Conservation (phyloP, 805 yeast genomes). For the Metschnikowia gelsemii region DNA sequence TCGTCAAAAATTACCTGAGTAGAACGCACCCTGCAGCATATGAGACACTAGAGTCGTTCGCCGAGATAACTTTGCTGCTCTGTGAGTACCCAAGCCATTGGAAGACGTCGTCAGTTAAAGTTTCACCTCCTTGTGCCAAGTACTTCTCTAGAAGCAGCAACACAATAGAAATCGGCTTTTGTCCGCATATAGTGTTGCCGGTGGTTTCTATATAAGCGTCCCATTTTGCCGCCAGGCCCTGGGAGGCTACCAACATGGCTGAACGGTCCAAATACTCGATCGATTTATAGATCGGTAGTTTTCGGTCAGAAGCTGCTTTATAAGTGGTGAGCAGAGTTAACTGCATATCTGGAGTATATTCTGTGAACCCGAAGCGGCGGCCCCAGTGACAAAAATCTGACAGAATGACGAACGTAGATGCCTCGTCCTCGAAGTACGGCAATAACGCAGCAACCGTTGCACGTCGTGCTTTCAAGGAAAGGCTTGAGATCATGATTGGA, state of each 20-base stretch:
- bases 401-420: conserved; percentile 72
- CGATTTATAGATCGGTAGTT: conserved; percentile 60
- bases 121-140: conserved; percentile 17
- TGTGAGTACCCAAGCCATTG: conserved; percentile 81
- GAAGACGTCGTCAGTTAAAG: conserved; percentile 35
- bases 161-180: conserved; percentile 71
- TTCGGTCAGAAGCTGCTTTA: conserved; percentile 10
- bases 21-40: conserved; percentile 75
- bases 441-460: conserved; percentile 48
- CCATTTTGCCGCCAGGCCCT: conserved; percentile 62
- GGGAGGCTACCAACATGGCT: conserved; percentile 64
- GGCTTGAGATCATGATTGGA: conserved; percentile 77
- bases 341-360: conserved; percentile 25
- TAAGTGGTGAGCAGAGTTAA: conserved; percentile 7
- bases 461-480: conserved; percentile 45
- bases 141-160: conserved; percentile 50
- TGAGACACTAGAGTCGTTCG: conserved; percentile 79
- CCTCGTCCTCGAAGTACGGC: conserved; percentile 53
- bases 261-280: conserved; percentile 69
- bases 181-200: conserved; percentile 92
- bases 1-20: conserved; percentile 5
- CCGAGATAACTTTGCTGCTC: conserved; percentile 52
- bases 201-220: conserved; percentile 63
- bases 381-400: conserved; percentile 97
- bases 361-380: conserved; percentile 43